Conservation (phyloP, 1,284 basidiomycete species). For the Pyrrhoderma lamaoense region DNA sequence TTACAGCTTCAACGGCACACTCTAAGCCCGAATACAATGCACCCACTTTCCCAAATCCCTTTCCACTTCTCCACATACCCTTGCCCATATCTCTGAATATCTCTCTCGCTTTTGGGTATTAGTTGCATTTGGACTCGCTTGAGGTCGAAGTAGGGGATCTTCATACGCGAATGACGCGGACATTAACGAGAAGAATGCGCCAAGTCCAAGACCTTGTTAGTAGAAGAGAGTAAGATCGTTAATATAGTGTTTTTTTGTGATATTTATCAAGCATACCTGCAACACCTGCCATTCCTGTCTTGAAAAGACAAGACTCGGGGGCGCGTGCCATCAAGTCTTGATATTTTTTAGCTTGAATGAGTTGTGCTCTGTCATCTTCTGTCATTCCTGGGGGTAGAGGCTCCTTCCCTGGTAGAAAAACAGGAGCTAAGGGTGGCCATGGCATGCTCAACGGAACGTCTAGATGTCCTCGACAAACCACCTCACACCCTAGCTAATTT, state of each 20-base stretch:
- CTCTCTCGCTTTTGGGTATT: conserved; percentile 75
- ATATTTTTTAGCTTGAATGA: conserved; percentile 69
- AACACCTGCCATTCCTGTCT: conserved; percentile 73
- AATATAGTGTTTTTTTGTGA: conserved; percentile 1
- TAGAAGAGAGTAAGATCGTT: conserved; percentile 13
- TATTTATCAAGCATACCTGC: conserved; percentile 69
- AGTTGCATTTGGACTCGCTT: conserved; percentile 50
- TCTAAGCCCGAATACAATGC: conserved; percentile 91
- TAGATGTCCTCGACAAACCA: too few species aligned
- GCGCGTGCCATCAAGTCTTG: conserved; percentile 60
- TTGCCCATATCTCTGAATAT: conserved; percentile 94
- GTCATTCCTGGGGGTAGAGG: conserved; percentile 77
- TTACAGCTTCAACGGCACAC: conserved; percentile 91
- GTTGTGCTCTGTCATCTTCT: conserved; percentile 69
- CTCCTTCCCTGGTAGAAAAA: conserved; percentile 59
- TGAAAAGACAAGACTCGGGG: conserved; percentile 82
- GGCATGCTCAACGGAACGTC: conserved; percentile 12
- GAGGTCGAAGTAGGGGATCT: conserved; percentile 78
- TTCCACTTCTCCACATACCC: conserved; percentile 87
- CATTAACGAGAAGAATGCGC: conserved; percentile 96
- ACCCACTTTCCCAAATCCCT: conserved; percentile 93
- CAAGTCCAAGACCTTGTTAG: conserved; percentile 75
- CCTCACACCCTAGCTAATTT: too few species aligned
- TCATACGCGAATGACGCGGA: conserved; percentile 92
- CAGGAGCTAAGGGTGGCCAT: conserved; percentile 36